phyloP scores from a whole-genome alignment of 1,139 yeast genomes.

The Zygoascus sp. region DNA sequence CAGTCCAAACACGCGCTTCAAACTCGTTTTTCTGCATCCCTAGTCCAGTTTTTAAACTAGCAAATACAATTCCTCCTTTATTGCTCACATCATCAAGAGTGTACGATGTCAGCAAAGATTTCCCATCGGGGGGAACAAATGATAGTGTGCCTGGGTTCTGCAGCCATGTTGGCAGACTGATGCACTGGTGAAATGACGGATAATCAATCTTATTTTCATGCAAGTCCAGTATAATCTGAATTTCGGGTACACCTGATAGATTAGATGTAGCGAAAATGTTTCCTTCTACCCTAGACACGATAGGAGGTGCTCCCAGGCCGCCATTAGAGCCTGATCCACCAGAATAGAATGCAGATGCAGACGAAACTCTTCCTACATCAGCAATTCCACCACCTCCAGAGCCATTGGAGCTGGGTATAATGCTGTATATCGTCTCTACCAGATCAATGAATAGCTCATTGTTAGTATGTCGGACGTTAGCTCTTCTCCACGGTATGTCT shows the following conservation, averaged over 20 bases:
- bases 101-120: constrained; percentile 60
- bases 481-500: constrained; percentile 68
- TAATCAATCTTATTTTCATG: constrained; percentile 35
- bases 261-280: constrained; percentile 58
- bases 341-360: constrained; percentile 35
- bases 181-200: constrained; percentile 54
- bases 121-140: constrained; percentile 90
- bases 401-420: constrained; percentile 29
- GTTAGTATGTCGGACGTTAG: constrained; percentile 59
- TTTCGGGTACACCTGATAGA: constrained; percentile 70
- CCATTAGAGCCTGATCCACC: constrained; percentile 17
- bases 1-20: constrained; percentile 60
- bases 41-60: constrained; percentile 56
- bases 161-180: constrained; percentile 36
- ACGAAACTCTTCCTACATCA: constrained; percentile 16
- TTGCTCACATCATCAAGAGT: constrained; percentile 42
- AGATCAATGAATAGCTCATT: constrained; percentile 83
- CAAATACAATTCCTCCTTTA: constrained; percentile 50
- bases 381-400: constrained; percentile 1
- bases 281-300: constrained; percentile 63
- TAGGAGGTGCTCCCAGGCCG: constrained; percentile 36
- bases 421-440: constrained; percentile 52
- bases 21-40: constrained; percentile 67
- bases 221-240: constrained; percentile 51
- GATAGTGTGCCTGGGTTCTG: constrained; percentile 40